phyloP scores from a whole-genome alignment of 441 rosid genomes.

The Dalechampia spathulata region DNA sequence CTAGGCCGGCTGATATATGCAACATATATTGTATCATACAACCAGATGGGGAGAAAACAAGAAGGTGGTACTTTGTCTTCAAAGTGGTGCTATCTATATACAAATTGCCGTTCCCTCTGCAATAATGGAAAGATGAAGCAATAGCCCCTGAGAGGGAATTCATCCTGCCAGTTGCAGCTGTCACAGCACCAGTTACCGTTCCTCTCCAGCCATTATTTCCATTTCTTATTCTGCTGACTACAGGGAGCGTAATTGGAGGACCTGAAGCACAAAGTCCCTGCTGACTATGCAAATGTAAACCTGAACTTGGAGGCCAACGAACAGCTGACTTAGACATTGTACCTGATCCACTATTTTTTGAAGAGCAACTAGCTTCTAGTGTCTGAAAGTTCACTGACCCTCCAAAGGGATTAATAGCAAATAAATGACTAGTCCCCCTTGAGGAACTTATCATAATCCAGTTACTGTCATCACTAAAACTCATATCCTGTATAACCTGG shows the following conservation, averaged over 20 bases:
- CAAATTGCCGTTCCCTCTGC: conserved; percentile 34
- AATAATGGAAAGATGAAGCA: conserved; percentile 60
- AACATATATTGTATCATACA: conserved; percentile 67
- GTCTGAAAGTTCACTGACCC: conserved; percentile 35
- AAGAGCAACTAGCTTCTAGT: conserved; percentile 25
- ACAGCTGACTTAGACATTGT: conserved; percentile 27
- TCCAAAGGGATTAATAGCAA: conserved; percentile 71
- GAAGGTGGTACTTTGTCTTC: conserved; percentile 48
- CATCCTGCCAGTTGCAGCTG: conserved; percentile 76
- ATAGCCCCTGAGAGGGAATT: conserved; percentile 59
- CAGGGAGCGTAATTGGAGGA: conserved; percentile 71
- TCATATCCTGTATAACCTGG: conserved; percentile 91
- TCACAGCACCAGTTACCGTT: conserved; percentile 68
- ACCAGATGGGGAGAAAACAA: conserved; percentile 80
- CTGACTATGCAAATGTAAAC: conserved; percentile 27
- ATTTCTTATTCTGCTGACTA: conserved; percentile 70
- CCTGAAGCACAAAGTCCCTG: conserved; percentile 36
- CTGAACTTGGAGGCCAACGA: conserved; percentile 30
- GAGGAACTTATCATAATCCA: conserved; percentile 89
- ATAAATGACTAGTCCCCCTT: conserved; percentile 89
- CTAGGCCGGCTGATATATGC: conserved; percentile 31
- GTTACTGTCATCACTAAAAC: conserved; percentile 80
- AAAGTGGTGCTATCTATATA: conserved; percentile 26
- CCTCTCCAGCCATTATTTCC: conserved; percentile 77
- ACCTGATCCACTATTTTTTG: conserved; percentile 27